Conservation (phyloP, 345 rosid species). For the Sonneratia alba region DNA sequence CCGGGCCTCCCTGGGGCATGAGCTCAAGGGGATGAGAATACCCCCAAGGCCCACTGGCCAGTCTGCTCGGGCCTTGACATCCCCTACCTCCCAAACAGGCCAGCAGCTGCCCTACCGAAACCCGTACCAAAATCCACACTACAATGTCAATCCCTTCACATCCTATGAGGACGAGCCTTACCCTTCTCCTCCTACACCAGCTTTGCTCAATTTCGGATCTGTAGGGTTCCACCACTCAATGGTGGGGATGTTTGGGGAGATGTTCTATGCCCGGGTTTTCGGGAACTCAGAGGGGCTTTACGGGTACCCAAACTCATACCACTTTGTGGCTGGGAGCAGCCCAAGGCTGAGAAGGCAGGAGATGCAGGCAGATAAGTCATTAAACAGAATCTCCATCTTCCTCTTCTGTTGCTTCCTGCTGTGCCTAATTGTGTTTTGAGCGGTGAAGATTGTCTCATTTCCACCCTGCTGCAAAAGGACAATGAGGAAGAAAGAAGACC, state of each 20-base stretch:
- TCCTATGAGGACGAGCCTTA: not conserved
- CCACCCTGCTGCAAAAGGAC: conserved; percentile 1
- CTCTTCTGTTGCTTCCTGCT: conserved; percentile 61
- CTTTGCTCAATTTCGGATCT: conserved; percentile 1
- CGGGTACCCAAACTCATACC: conserved; percentile 32
- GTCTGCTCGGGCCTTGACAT: conserved; percentile 1
- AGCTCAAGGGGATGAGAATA: conserved; percentile 25
- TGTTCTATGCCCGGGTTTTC: conserved; percentile 39
- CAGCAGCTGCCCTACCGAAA: conserved; percentile 19
- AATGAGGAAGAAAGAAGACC: not conserved
- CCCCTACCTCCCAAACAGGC: not conserved
- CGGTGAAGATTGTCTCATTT: not conserved
- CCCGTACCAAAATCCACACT: conserved; percentile 11
- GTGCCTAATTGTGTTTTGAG: conserved; percentile 68
- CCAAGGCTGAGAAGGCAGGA: conserved; percentile 71
- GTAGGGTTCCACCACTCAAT: conserved; percentile 16
- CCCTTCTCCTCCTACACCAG: not conserved
- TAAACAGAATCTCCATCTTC: conserved; percentile 67
- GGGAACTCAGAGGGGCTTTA: conserved; percentile 41
- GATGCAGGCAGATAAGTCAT: conserved; percentile 54
- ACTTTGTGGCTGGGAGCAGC: conserved; percentile 17
- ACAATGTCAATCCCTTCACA: conserved; percentile 16
- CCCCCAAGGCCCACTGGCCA: conserved; percentile 50
- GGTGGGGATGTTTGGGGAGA: conserved; percentile 33
- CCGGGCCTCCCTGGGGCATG: conserved; percentile 22